Base-by-base conservation (phyloP, 1,139 yeast species). In the Yamadazyma taylorii region DNA sequence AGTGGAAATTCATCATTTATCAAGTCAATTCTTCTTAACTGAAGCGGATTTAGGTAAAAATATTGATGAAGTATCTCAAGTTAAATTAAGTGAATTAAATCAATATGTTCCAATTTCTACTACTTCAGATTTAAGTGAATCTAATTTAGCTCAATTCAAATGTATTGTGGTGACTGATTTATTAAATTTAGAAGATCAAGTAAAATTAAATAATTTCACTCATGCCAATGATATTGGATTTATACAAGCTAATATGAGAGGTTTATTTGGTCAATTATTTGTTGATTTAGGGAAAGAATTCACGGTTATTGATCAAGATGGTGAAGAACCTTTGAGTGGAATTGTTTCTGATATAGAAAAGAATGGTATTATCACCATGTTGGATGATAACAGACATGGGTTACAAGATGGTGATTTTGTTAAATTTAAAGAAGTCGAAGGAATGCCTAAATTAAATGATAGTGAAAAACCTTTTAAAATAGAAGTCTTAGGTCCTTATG, bases 371-470 rank as follows among this genome's bases (percentile, higher is more conserved):
- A 96, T 92, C 24, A 85, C 97, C 17, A 87, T 87, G 73, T 75
- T 90, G 52, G 96, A 86, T 56, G 97, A 89, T 50, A 81, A 79
- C 45, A 81, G 97, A 61, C 99, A 92, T 57, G 96, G 96, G 10
- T 71, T 92, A 40, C 88, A 89, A 66, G 96, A 88, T 60, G 97
- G 97, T 14, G 86, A 86, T 53, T 86, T 68, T 56, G 96, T 92
- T 38, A 85, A 83, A 57, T 90, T 90, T 55, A 60, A 86, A n/a
- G 97, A 90, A 61, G 81, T 90, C 24, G 78, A 82, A 51, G 97
- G 97, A 17, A 70, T 77, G 64, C 70, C 66, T 3, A 66, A 66
- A 46, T 69, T 92, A 45, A 87, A 85, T 56, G 82, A 81, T 42
- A 95, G 88, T 6, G 53, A 49, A 9, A 65, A 74, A 37, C 79